Conservation (phyloP, 1,284 basidiomycete species). For the Fistulina hepatica region DNA sequence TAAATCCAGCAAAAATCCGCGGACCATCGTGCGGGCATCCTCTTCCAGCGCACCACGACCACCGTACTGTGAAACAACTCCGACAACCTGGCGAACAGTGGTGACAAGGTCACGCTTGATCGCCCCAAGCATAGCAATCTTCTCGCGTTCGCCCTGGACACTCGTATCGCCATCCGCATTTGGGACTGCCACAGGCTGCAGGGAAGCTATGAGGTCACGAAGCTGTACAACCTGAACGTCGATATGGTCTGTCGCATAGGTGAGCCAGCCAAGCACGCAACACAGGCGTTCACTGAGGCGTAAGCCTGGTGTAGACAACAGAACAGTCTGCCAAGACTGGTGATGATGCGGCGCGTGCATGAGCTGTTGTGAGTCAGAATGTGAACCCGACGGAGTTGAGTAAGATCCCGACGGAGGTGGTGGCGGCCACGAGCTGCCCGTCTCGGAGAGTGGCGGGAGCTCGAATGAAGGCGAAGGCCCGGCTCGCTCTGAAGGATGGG, state of each 20-base stretch:
- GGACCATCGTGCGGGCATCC: constrained; percentile 66
- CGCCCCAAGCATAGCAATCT: no score
- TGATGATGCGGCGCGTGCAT: not conserved
- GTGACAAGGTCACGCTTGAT: constrained; percentile 71
- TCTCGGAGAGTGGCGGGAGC: no score
- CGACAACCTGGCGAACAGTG: constrained; percentile 82
- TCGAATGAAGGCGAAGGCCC: no score
- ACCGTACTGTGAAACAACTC: constrained; percentile 79
- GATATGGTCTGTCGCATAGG: constrained; percentile 84
- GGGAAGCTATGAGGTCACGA: constrained; percentile 67
- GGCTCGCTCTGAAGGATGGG: no score
- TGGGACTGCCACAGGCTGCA: constrained; percentile 37
- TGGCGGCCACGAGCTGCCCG: no score
- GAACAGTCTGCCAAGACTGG: not conserved
- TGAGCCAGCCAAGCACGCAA: not conserved
- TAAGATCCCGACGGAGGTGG: not conserved
- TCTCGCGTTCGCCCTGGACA: no score
- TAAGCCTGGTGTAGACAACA: not conserved
- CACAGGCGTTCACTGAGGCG: not conserved
- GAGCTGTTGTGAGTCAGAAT: not conserved
- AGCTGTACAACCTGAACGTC: constrained; percentile 80
- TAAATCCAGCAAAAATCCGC: constrained; percentile 71
- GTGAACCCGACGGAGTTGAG: not conserved
- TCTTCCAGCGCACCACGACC: constrained; percentile 73
- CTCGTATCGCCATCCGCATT: no score